These are phyloP conservation scores for Mortierella antarctica DNA, from an alignment of 192 early-diverging fungal species.

Conservation along the genomic window DNA sequence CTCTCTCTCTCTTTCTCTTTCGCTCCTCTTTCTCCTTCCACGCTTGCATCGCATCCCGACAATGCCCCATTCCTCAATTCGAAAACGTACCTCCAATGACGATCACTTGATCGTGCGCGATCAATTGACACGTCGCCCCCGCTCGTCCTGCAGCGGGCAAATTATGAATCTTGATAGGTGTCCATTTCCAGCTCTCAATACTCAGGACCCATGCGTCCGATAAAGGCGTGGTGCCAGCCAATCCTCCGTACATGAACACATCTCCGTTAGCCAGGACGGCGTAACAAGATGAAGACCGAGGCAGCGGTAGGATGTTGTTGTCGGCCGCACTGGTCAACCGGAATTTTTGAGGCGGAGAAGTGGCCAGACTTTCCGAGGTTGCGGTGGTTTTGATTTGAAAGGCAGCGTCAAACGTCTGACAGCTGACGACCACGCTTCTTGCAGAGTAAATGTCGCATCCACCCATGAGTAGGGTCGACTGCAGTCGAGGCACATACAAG, in stretches of 20 bases:
- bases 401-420: neutral
- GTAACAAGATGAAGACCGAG: constrained; percentile 11
- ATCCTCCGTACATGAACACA: constrained; percentile 41
- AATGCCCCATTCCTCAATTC: neutral
- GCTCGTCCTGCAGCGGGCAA: constrained; percentile 5
- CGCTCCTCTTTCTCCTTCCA: neutral
- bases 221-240: neutral
- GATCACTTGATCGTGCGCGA: constrained; percentile 16
- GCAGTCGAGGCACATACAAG: neutral
- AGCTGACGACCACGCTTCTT: neutral
- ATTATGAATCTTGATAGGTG: neutral
- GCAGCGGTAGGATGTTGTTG: neutral
- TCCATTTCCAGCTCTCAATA: constrained; percentile 5
- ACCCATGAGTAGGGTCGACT: constrained; percentile 10
- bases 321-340: neutral
- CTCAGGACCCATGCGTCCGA: constrained; percentile 22
- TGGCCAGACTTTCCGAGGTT: neutral
- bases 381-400: neutral
- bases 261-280: constrained; percentile 12
- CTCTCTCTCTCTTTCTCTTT: neutral
- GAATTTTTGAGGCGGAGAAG: neutral
- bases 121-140: constrained; percentile 22
- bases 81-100: constrained; percentile 21
- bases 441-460: neutral
- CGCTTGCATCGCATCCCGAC: neutral